phyloP scores from a whole-genome alignment of 75 land plant species.

The Selaginella moellendorffii region DNA sequence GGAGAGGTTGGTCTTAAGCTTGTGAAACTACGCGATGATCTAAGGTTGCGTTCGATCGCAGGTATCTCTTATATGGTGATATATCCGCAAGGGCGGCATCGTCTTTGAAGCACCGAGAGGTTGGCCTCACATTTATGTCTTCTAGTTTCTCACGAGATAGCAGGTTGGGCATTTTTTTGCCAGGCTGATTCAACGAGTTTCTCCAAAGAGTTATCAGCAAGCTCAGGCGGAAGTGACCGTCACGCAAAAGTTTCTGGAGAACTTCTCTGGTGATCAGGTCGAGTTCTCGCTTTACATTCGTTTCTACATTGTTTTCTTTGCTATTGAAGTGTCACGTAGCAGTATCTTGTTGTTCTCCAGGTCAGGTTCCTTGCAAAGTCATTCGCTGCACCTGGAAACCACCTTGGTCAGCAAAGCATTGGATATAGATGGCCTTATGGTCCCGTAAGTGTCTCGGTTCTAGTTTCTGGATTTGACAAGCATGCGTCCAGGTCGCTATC shows the following conservation, averaged over 20 bases:
- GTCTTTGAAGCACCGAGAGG: constrained; percentile 68
- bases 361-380: constrained; percentile 90
- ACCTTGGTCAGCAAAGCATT: constrained; percentile 87
- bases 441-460: constrained; percentile 41
- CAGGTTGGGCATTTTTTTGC: constrained; percentile 78
- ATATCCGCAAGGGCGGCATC: constrained; percentile 69
- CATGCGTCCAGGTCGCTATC: constrained; percentile 48
- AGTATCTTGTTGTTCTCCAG: too few relatives aligned
- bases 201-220: constrained; percentile 91
- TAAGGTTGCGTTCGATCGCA: constrained; percentile 18
- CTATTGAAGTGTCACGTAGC: too few relatives aligned
- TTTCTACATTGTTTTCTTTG: too few relatives aligned
- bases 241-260: constrained; percentile 81
- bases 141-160: background rate
- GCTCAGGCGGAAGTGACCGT: constrained; percentile 82
- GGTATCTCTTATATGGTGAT: constrained; percentile 82
- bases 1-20: constrained; percentile 99
- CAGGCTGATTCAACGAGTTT: constrained; percentile 81
- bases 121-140: constrained; percentile 3
- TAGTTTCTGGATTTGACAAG: background rate
- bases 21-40: too few relatives aligned
- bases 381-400: constrained; percentile 93
- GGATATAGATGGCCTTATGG: constrained; percentile 99
- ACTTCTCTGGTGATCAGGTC: constrained; percentile 99
- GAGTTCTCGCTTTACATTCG: background rate